A percentile compares a stretch with the other conserved stretches of the same genome.
Evolutionary conservation across 495 filamentous ascomycete genomes (phyloP).

Genomic region (Penicillium goetzii): DNA sequence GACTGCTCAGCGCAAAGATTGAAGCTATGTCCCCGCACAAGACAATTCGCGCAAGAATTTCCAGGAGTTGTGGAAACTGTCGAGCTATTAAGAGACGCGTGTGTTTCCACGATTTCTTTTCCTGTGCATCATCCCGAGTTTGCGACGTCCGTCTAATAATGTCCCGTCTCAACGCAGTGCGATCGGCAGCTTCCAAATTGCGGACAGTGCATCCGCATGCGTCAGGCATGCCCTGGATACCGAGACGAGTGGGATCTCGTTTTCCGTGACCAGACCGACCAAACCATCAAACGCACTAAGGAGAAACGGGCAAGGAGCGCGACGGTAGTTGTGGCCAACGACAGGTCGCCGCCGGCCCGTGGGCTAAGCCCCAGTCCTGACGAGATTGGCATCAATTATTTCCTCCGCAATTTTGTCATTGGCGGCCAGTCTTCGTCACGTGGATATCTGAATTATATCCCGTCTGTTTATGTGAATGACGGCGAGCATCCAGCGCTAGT

Average conservation of each 20-base stretch:
- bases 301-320: slow-evolving; percentile 15
- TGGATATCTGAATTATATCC: slow-evolving; percentile 42
- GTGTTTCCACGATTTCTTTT: background rate
- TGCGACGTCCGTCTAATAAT: background rate
- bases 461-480: slow-evolving; percentile 25
- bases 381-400: slow-evolving; percentile 40
- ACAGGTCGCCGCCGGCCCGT: slow-evolving; percentile 10
- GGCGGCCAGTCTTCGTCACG: slow-evolving; percentile 26
- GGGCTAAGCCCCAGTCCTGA: slow-evolving; percentile 23
- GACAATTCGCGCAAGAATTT: background rate
- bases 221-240: slow-evolving; percentile 33
- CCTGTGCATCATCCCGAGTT: background rate
- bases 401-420: slow-evolving; percentile 41
- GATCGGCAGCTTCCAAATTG: slow-evolving; percentile 35
- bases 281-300: slow-evolving; percentile 33
- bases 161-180: slow-evolving; percentile 24
- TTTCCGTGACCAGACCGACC: slow-evolving; percentile 45
- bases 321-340: background rate
- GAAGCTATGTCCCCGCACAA: background rate
- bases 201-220: slow-evolving; percentile 35
- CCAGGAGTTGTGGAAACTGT: slow-evolving; percentile 16
- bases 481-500: slow-evolving; percentile 40
- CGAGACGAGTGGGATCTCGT: slow-evolving; percentile 48
- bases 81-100: slow-evolving; percentile 18
- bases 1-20: background rate